Conservation (phyloP, 2,329 filamentous ascomycete species). For the Dactylonectria estremocensis region DNA sequence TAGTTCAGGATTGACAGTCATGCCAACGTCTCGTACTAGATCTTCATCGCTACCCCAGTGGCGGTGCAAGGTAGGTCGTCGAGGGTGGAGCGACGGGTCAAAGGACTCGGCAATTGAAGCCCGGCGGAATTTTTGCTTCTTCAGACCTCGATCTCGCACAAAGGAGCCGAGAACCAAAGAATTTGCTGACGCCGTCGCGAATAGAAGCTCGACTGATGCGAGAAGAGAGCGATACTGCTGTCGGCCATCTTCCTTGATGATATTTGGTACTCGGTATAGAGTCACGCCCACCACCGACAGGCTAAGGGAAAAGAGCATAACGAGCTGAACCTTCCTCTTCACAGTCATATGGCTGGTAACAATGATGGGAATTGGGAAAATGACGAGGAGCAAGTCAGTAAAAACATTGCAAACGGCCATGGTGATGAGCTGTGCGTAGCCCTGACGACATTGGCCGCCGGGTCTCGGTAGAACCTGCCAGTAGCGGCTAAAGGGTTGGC, state of each 20-base stretch:
- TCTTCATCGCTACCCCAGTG: constrained; percentile 95
- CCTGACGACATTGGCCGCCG: constrained; percentile 86
- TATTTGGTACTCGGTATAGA: constrained; percentile 83
- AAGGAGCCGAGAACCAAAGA: constrained; percentile 93
- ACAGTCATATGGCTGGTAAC: constrained; percentile 81
- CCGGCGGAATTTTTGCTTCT: constrained; percentile 87
- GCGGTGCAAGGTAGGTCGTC: constrained; percentile 68
- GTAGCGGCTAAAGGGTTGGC: constrained; percentile 81
- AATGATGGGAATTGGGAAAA: constrained; percentile 92
- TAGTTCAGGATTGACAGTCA: constrained; percentile 72
- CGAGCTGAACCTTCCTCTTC: constrained; percentile 85
- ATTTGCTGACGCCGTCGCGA: constrained; percentile 90
- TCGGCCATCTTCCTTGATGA: constrained; percentile 78
- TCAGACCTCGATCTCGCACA: constrained; percentile 89
- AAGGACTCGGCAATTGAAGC: constrained; percentile 75
- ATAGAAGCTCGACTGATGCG: constrained; percentile 91
- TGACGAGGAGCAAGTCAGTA: constrained; percentile 88
- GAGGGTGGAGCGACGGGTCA: constrained; percentile 59
- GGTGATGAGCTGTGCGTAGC: constrained; percentile 87
- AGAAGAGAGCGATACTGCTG: constrained; percentile 92
- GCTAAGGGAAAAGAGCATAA: constrained; percentile 88
- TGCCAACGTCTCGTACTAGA: constrained; percentile 84
- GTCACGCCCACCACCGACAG: constrained; percentile 85
- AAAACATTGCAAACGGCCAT: constrained; percentile 92
- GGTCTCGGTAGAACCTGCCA: constrained; percentile 91